Conservation (phyloP, 1,139 yeast species). For the Candida labiduridarum region DNA sequence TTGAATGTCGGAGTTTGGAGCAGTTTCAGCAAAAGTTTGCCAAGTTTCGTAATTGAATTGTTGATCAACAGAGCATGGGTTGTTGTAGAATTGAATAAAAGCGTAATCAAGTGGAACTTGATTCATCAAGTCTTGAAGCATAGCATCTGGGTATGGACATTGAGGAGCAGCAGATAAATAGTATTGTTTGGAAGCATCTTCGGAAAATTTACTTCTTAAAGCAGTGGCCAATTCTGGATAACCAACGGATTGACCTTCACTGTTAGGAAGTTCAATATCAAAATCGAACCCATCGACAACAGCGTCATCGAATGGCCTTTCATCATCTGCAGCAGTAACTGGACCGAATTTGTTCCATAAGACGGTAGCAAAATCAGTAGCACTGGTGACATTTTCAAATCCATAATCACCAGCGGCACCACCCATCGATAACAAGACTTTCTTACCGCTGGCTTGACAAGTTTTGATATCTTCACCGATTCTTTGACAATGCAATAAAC, state of each 20-base stretch:
- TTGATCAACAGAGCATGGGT: conserved; percentile 64
- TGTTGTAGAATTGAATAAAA: conserved; percentile 91
- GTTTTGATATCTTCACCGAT: conserved; percentile 74
- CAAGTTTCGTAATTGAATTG: conserved; percentile 85
- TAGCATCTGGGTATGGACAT: conserved; percentile 88
- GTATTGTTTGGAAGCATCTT: conserved; percentile 58
- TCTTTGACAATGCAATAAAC: conserved; percentile 59
- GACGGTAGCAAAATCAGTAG: conserved; percentile 64
- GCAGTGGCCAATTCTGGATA: conserved; percentile 61
- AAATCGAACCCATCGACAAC: conserved; percentile 46
- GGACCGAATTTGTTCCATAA: conserved; percentile 81
- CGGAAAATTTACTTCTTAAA: conserved; percentile 59
- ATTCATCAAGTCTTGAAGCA: conserved; percentile 67
- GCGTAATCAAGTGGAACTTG: conserved; percentile 77
- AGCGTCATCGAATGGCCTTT: conserved; percentile 70
- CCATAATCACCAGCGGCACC: conserved; percentile 86
- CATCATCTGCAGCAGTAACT: conserved; percentile 54
- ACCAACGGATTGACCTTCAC: conserved; percentile 50
- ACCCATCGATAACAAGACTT: conserved; percentile 80
- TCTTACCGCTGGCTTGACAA: conserved; percentile 80
- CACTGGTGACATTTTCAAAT: conserved; percentile 60
- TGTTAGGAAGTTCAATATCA: conserved; percentile 34
- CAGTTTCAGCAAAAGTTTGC: conserved; percentile 60
- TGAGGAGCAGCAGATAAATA: conserved; percentile 93
- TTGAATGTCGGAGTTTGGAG: conserved; percentile 39